These are phyloP conservation scores for Pulveroboletus ridleyi DNA, from an alignment of 1,284 basidiomycete genomes.

Conservation along the genomic window DNA sequence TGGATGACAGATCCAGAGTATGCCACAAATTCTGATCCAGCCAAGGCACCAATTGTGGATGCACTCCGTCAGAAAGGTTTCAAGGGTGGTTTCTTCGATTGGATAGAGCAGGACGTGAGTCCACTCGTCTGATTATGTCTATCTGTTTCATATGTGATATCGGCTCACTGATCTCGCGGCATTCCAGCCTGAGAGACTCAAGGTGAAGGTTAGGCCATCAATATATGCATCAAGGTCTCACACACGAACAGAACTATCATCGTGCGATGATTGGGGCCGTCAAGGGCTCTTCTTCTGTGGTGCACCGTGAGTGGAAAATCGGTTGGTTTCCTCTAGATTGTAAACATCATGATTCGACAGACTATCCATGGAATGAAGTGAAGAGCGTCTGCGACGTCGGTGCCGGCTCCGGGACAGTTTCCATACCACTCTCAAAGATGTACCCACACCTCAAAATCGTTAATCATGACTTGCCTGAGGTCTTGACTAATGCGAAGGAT, in stretches of 20 bases:
- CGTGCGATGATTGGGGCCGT: conserved; percentile 24
- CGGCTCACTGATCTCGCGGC: conserved; percentile 3
- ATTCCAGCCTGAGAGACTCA: conserved; percentile 26
- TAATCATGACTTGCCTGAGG: conserved; percentile 29
- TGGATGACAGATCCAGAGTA: no score
- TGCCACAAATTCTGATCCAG: no score
- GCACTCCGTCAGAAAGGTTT: conserved; percentile 27
- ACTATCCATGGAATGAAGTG: no score
- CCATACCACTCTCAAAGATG: no score
- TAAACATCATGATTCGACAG: conserved; percentile 15
- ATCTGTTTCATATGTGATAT: background rate
- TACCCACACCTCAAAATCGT: no score
- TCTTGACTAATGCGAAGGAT: conserved; percentile 42
- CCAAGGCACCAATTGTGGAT: no score
- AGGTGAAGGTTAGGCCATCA: conserved; percentile 18
- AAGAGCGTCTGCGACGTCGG: no score
- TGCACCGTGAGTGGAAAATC: conserved; percentile 30
- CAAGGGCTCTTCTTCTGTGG: conserved; percentile 18
- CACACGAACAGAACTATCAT: conserved; percentile 27
- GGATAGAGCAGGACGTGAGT: conserved; percentile 25
- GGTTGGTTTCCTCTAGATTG: background rate
- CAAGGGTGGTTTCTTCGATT: conserved; percentile 6
- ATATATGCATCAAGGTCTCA: conserved; percentile 6
- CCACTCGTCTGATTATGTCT: background rate
- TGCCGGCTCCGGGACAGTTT: no score